A percentile compares a stretch with the other conserved stretches of the same genome.
phyloP scores from a whole-genome alignment of 2,329 filamentous ascomycete species.

The Curvularia lunata region DNA sequence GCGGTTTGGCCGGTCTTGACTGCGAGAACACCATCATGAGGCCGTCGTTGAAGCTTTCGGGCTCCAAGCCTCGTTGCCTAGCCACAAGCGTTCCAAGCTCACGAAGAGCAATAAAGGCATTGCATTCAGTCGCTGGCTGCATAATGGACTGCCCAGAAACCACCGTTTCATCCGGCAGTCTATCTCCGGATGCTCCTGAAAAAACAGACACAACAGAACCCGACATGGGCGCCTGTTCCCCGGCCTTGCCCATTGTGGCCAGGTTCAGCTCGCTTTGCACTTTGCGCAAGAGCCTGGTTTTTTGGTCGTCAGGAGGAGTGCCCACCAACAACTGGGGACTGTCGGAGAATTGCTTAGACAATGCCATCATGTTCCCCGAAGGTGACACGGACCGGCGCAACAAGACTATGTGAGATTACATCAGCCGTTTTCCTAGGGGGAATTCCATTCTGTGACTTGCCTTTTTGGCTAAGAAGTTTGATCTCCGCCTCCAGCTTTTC shows the following conservation, averaged over 20 bases:
- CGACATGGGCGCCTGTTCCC: slow-evolving; percentile 9
- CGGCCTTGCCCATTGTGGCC: slow-evolving; percentile 13
- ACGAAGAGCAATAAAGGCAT: slow-evolving; percentile 43
- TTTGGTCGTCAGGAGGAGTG: slow-evolving; percentile 33
- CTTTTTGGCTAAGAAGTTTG: slow-evolving; percentile 31
- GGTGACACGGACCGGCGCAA: slow-evolving; percentile 45
- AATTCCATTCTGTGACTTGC: slow-evolving; percentile 19
- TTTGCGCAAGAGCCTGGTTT: slow-evolving; percentile 34
- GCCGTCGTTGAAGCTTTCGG: slow-evolving; percentile 39
- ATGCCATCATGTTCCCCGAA: slow-evolving; percentile 47
- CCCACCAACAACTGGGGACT: slow-evolving; percentile 41
- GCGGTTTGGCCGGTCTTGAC: slow-evolving; percentile 5
- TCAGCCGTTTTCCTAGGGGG: background rate
- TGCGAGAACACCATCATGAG: slow-evolving; percentile 44
- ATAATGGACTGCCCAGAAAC: slow-evolving; percentile 6
- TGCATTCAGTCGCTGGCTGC: slow-evolving; percentile 31
- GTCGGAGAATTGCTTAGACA: slow-evolving; percentile 48
- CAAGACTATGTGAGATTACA: slow-evolving; percentile 25
- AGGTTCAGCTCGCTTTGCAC: slow-evolving; percentile 42
- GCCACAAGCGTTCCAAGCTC: slow-evolving; percentile 46
- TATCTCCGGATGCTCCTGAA: slow-evolving; percentile 40
- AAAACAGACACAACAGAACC: slow-evolving; percentile 40
- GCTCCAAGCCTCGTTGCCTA: slow-evolving; percentile 44
- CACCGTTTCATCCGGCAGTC: slow-evolving; percentile 38
- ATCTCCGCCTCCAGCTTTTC: slow-evolving; percentile 36